Percentiles rank a stretch among this genome's conserved stretches.
These are phyloP conservation scores for Chrysoporthe austroafricana DNA, from an alignment of 2,329 filamentous ascomycete genomes.

Conservation along the genomic window DNA sequence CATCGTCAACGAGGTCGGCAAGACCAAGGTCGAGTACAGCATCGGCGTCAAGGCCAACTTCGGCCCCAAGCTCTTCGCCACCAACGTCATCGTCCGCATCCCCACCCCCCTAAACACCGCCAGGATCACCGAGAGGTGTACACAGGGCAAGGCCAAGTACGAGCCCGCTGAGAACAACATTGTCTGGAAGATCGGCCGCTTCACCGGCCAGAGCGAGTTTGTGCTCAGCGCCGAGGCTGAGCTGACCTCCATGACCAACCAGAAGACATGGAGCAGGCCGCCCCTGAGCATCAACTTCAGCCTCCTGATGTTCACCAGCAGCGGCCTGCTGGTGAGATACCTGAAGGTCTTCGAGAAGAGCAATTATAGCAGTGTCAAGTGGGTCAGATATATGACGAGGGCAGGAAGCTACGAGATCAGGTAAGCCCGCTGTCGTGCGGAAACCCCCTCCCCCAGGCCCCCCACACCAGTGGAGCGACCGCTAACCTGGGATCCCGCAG, in stretches of 20 bases:
- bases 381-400: constrained; percentile 98
- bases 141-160: constrained; percentile 97
- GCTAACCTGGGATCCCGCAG: neutral
- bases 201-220: constrained; percentile 96
- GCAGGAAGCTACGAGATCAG: constrained; percentile 97
- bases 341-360: constrained; percentile 99
- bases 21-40: constrained; percentile 97
- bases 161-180: constrained; percentile 98
- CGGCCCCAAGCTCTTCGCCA: constrained; percentile 92
- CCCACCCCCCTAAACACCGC: constrained; percentile 97
- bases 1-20: constrained; percentile 96
- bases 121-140: constrained; percentile 88
- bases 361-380: constrained; percentile 98
- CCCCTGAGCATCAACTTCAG: constrained; percentile 92
- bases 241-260: constrained; percentile 95
- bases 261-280: constrained; percentile 94
- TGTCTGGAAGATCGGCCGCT: constrained; percentile 98
- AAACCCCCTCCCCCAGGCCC: too few relatives aligned
- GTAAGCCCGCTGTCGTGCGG: constrained; percentile 50
- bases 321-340: constrained; percentile 88
- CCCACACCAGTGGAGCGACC: too few relatives aligned
- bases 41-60: constrained; percentile 98
- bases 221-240: constrained; percentile 93
- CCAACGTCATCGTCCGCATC: constrained; percentile 92
- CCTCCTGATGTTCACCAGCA: constrained; percentile 97